A percentile compares a stretch with the other conserved stretches of the same genome.
phyloP scores from a whole-genome alignment of 306 rosid species.

The Lathyrus aphaca region DNA sequence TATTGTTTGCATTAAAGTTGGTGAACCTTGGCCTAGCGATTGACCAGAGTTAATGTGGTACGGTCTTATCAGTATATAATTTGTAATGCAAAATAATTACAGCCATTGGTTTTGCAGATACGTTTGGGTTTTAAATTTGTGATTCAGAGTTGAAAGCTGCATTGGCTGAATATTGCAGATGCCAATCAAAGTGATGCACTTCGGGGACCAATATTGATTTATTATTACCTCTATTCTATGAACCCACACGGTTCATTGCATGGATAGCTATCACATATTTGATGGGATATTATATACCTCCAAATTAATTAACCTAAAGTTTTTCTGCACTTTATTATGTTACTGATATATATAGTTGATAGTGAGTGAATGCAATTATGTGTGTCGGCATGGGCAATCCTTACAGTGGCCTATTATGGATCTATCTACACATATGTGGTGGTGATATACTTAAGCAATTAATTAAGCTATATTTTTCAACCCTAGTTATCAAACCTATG shows the following conservation, averaged over 20 bases:
- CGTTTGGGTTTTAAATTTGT: conserved; percentile 40
- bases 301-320: neutral
- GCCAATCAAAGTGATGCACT: conserved; percentile 10
- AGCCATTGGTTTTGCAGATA: conserved; percentile 26
- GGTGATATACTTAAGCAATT: neutral
- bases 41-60: neutral
- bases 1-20: conserved; percentile 9
- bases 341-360: neutral
- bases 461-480: neutral
- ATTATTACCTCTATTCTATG: conserved; percentile 17
- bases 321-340: neutral
- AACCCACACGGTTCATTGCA: conserved; percentile 40
- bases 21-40: neutral
- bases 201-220: conserved; percentile 20
- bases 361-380: conserved; percentile 1
- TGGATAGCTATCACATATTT: conserved; percentile 2
- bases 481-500: too few species aligned
- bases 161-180: conserved; percentile 25
- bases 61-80: conserved; percentile 6
- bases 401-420: neutral
- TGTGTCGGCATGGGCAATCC: neutral
- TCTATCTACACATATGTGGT: neutral
- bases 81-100: conserved; percentile 16
- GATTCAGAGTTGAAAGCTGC: conserved; percentile 32
- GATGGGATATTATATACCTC: conserved; percentile 29